These are phyloP conservation scores for Hypoxylon trugodes DNA, from an alignment of 495 filamentous ascomycete species.

Conservation along the genomic window DNA sequence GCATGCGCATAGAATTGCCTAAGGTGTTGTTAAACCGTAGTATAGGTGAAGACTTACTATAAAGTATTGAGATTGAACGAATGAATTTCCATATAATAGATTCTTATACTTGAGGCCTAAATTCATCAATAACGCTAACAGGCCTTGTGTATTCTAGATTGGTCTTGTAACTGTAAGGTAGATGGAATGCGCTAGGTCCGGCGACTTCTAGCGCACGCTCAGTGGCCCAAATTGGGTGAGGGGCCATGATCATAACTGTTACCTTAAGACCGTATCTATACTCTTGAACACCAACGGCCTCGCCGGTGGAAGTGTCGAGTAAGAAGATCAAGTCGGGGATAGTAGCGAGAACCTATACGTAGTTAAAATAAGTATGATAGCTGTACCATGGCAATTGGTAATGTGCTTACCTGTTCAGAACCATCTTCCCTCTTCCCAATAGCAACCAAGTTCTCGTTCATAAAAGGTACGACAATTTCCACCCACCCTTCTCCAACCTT, in stretches of 20 bases:
- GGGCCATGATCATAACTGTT: conserved; percentile 44
- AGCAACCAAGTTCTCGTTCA: conserved; percentile 62
- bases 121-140: conserved; percentile 10
- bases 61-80: too few species aligned
- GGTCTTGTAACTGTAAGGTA: conserved; percentile 7
- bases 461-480: conserved; percentile 57
- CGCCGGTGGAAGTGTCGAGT: conserved; percentile 57
- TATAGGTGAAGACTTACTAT: too few species aligned
- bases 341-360: conserved; percentile 45
- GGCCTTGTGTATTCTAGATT: conserved; percentile 10
- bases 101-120: conserved; percentile 1
- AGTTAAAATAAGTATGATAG: background rate
- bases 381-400: too few species aligned
- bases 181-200: conserved; percentile 9
- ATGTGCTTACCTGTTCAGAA: conserved; percentile 39
- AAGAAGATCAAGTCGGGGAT: conserved; percentile 62
- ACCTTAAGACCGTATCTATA: conserved; percentile 61
- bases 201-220: conserved; percentile 11
- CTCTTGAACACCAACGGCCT: conserved; percentile 60
- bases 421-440: conserved; percentile 42
- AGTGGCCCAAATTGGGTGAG: conserved; percentile 9
- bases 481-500: conserved; percentile 29
- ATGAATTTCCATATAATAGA: too few species aligned
- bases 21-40: too few species aligned
- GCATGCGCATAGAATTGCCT: too few species aligned